Conservation (phyloP, 2,329 filamentous ascomycete species). For the Verticillium nonalfalfae region DNA sequence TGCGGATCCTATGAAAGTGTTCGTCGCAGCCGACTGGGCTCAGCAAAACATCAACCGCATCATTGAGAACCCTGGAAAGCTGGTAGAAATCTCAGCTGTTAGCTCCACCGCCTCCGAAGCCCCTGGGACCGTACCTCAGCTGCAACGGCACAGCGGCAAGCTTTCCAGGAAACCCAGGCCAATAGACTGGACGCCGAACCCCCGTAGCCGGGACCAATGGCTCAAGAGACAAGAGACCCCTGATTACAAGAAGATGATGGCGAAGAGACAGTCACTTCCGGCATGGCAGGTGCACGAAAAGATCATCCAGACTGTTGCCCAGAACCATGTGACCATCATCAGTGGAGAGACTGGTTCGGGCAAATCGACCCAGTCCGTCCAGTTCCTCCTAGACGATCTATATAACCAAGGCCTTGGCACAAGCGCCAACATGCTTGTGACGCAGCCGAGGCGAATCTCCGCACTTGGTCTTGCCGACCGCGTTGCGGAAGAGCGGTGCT, state of each 20-base stretch:
- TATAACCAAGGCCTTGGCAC: conserved; percentile 70
- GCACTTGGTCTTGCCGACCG: conserved; percentile 90
- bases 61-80: conserved; percentile 74
- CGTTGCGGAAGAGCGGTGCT: conserved; percentile 87
- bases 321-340: conserved; percentile 88
- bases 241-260: conserved; percentile 68
- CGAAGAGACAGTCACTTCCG: conserved; percentile 66
- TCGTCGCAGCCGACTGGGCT: conserved; percentile 85
- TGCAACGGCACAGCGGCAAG: conserved; percentile 19
- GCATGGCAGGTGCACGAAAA: conserved; percentile 79
- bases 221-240: conserved; percentile 56
- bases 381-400: conserved; percentile 90
- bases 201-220: conserved; percentile 62
- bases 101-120: conserved; percentile 59
- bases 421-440: conserved; percentile 86
- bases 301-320: conserved; percentile 69
- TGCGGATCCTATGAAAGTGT: conserved; percentile 85
- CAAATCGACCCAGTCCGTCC: conserved; percentile 94
- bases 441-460: conserved; percentile 90
- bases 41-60: conserved; percentile 79
- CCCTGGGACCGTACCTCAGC: conserved; percentile 15
- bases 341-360: conserved; percentile 95
- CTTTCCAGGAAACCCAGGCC: conserved; percentile 44
- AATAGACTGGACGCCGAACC: conserved; percentile 58
- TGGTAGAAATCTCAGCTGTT: conserved; percentile 79